These are phyloP conservation scores for Cryptococcus wingfieldii DNA, from an alignment of 1,284 basidiomycete species.

Conservation along the genomic window DNA sequence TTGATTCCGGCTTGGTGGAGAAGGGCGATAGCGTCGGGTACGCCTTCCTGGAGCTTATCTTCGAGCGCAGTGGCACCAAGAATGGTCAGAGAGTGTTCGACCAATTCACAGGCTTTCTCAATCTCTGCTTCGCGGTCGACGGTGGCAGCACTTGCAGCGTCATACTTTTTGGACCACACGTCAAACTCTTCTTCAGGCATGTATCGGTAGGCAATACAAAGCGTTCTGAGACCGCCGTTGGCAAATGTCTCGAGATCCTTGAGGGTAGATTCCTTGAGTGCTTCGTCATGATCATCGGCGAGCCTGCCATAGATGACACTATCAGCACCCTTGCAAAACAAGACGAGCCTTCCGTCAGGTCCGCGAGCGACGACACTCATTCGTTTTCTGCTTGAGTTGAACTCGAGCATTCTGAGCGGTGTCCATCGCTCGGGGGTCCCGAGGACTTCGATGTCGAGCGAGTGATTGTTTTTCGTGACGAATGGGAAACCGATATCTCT, in stretches of 20 bases:
- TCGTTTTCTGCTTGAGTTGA: conserved; percentile 87
- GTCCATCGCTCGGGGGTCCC: conserved; percentile 80
- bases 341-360: conserved; percentile 71
- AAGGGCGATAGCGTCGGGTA: conserved; percentile 90
- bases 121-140: conserved; percentile 83
- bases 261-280: conserved; percentile 69
- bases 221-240: conserved; percentile 83
- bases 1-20: conserved; percentile 93
- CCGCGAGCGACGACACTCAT: conserved; percentile 87
- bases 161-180: conserved; percentile 75
- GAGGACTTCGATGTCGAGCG: conserved; percentile 84
- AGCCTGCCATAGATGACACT: conserved; percentile 88
- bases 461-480: conserved; percentile 67
- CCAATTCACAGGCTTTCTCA: conserved; percentile 75
- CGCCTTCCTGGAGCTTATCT: conserved; percentile 94
- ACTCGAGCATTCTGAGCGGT: conserved; percentile 78
- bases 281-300: conserved; percentile 65
- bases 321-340: conserved; percentile 97
- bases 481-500: conserved; percentile 92
- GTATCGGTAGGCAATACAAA: conserved; percentile 81
- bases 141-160: conserved; percentile 69
- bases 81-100: conserved; percentile 77
- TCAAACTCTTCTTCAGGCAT: conserved; percentile 78
- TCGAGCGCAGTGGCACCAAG: conserved; percentile 93
- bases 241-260: conserved; percentile 90